Evolutionary conservation across 352 stramenopile genomes (phyloP), one percentile per base, ranked within the genome.

Genomic region (Phytopythium montanum): DNA sequence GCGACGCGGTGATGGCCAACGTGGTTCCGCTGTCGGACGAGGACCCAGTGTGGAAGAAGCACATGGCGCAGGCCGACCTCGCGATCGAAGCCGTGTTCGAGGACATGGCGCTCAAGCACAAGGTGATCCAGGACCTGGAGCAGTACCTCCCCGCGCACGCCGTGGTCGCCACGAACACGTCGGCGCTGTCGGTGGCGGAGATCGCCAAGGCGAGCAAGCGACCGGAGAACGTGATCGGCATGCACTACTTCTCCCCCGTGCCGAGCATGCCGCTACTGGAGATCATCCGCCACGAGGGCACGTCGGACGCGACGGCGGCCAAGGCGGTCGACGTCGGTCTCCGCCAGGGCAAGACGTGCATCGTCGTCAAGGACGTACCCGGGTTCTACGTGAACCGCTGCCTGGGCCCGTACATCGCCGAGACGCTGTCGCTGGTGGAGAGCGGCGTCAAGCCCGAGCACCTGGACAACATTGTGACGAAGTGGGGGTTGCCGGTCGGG

Each of bases 201-300:
- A 98, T 99, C 66, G 97, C 96, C 28, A 75, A 76, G 51, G 76
- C 78, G 8, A 87, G 74, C 66, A 89, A 88, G 63, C 81, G 82
- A 10, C 92, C 91, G 16, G 76, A 97, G 65, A 96, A 96, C 55
- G 85, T 98, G 19, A 95, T 99, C 26, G 97, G 97, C 49, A 99
- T 99, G 96, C 97, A 99, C 81, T 99, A 99, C 79, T 99, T 99
- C 73, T 98, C 86, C 29, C 97, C 97, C 28, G 97, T 99, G 56
- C 95, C 96, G 16, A 92, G 80, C 48, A 99, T 99, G 97, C 96
- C 96, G 26, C 79, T 99, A 45, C 78, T 99, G 60, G 97, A 99
- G 78, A 98, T 99, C 42, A 99, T 99, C 72, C 94, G 92, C 62
- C 95, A 99, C 76, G 76, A 88, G 33, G 85, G 85, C 48, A 98